Conservation (phyloP, 2,329 filamentous ascomycete genomes). For the Botrytis squamosa region DNA sequence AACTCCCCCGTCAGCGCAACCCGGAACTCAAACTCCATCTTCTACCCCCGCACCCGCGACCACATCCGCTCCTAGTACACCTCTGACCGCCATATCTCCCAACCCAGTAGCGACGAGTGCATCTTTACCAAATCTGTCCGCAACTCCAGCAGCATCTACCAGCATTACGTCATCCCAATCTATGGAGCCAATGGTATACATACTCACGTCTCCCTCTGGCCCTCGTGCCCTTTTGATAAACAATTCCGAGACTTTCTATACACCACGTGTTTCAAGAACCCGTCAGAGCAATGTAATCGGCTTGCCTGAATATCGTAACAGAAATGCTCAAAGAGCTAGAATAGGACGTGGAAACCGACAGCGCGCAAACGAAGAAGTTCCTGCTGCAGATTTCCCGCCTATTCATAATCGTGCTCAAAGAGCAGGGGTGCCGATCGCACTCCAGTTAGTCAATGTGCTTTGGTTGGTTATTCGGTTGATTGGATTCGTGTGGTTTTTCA, state of each 20-base stretch:
- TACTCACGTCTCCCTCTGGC: conserved; percentile 59
- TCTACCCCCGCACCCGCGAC: conserved; percentile 10
- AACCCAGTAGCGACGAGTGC: conserved; percentile 18
- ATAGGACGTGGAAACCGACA: conserved; percentile 24
- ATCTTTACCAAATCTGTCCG: conserved; percentile 11
- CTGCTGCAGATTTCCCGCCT: conserved; percentile 18
- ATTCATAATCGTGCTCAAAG: conserved; percentile 26
- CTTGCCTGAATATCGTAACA: conserved; percentile 34
- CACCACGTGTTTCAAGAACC: conserved; percentile 41
- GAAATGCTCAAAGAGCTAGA: conserved; percentile 28
- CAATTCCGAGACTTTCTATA: conserved; percentile 53
- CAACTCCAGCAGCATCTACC: conserved; percentile 22
- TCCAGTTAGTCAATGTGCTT: conserved; percentile 41
- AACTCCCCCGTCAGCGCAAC: conserved; percentile 16
- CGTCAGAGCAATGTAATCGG: conserved; percentile 22
- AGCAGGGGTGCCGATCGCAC: conserved; percentile 11
- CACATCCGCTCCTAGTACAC: conserved; percentile 8
- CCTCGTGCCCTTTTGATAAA: conserved; percentile 58
- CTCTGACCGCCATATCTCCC: neutral
- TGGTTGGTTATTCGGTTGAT: conserved; percentile 60
- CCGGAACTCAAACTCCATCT: conserved; percentile 20
- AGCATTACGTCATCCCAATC: conserved; percentile 26
- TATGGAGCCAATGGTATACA: conserved; percentile 53
- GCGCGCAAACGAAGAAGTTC: conserved; percentile 22
- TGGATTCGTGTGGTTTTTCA: conserved; percentile 65